A percentile compares a stretch with the other conserved stretches of the same genome.
Evolutionary conservation across 73 alveolate genomes (phyloP).

Genomic region (Symbiodinium pilosum): DNA sequence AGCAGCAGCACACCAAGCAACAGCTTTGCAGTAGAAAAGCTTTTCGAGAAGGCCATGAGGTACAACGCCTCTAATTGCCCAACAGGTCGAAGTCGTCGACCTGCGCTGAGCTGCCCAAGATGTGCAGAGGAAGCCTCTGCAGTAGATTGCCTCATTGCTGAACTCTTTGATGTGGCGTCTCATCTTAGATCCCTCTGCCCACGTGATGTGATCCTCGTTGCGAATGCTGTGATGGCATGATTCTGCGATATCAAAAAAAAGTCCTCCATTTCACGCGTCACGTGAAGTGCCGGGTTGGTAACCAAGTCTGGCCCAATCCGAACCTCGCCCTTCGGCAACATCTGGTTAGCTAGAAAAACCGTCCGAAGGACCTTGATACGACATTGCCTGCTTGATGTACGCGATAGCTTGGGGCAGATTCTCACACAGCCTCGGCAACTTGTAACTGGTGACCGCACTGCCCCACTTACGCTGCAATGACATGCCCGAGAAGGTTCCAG

Average conservation of each 20-base stretch:
- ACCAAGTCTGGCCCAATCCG: constrained; percentile 99
- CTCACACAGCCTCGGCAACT: constrained; percentile 21
- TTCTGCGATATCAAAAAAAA: too few species aligned
- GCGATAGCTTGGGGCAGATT: constrained; percentile 97
- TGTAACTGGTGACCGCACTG: too few species aligned
- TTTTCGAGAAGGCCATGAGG: too few species aligned
- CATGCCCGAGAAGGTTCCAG: too few species aligned
- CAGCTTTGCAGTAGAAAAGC: background rate
- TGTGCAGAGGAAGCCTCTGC: background rate
- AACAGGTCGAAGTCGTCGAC: constrained; percentile 91
- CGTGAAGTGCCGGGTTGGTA: constrained; percentile 99
- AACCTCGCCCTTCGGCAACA: constrained; percentile 98
- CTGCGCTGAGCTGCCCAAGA: background rate
- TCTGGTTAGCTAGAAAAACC: background rate
- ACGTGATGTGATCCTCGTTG: constrained; percentile 83
- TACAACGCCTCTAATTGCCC: constrained; percentile 31
- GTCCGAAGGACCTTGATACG: background rate
- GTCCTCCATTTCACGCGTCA: constrained; percentile 99
- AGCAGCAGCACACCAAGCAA: background rate
- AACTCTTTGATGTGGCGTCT: constrained; percentile 92
- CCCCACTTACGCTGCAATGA: too few species aligned
- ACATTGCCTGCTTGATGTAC: constrained; percentile 96
- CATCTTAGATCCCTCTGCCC: constrained; percentile 95
- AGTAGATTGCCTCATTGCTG: constrained; percentile 36
- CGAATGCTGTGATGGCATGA: background rate